Percentiles rank a stretch among this genome's conserved stretches.
phyloP scores from a whole-genome alignment of 495 filamentous ascomycete genomes.

The Parathielavia hyrcaniae region DNA sequence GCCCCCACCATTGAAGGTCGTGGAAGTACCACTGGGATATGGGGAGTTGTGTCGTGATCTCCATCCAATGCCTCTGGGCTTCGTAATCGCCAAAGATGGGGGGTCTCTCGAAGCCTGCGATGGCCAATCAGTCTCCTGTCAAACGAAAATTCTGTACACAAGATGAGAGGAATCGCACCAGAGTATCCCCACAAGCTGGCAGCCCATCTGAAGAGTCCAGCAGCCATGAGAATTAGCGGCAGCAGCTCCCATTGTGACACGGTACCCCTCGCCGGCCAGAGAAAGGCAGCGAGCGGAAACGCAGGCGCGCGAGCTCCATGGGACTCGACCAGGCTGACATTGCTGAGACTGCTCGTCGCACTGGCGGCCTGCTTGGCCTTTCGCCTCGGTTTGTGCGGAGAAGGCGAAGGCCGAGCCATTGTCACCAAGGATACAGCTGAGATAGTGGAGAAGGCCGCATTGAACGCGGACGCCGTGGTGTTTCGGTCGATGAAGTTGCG shows the following conservation, averaged over 20 bases:
- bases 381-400: slow-evolving; percentile 48
- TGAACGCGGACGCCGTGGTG: slow-evolving; percentile 11
- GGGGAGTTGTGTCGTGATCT: slow-evolving; percentile 81
- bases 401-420: slow-evolving; percentile 40
- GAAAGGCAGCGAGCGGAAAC: slow-evolving; percentile 83
- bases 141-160: not conserved
- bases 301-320: slow-evolving; percentile 41
- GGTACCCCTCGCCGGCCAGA: slow-evolving; percentile 80
- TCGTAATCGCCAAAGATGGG: slow-evolving; percentile 97
- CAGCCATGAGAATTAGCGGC: slow-evolving; percentile 79
- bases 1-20: slow-evolving; percentile 92
- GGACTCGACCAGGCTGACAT: slow-evolving; percentile 25
- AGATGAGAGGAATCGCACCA: slow-evolving; percentile 46
- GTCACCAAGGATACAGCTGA: slow-evolving; percentile 29
- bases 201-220: slow-evolving; percentile 89
- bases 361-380: slow-evolving; percentile 40
- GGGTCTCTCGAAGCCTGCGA: slow-evolving; percentile 64
- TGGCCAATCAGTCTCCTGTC: slow-evolving; percentile 3
- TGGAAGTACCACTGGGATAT: slow-evolving; percentile 96
- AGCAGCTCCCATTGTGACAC: slow-evolving; percentile 91
- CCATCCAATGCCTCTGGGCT: slow-evolving; percentile 98
- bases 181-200: slow-evolving; percentile 92
- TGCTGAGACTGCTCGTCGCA: slow-evolving; percentile 20
- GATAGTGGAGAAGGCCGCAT: slow-evolving; percentile 19
- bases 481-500: not conserved